These are phyloP conservation scores for Polytrichum formosum DNA, from an alignment of 225 moss, liverwort and hornwort species.

Conservation along the genomic window DNA sequence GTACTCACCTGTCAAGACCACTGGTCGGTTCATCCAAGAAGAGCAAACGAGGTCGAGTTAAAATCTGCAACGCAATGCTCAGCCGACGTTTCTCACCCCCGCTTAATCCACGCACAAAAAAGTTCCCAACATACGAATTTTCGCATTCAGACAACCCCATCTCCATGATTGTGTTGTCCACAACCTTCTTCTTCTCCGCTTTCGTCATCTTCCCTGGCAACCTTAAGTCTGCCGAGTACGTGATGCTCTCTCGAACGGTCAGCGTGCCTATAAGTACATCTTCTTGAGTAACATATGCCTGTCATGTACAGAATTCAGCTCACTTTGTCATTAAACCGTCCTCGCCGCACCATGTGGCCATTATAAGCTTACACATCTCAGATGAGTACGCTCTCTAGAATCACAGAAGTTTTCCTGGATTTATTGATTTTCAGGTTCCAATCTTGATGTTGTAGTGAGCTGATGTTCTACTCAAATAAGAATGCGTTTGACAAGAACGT, in stretches of 20 bases:
- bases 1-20: slow-evolving; percentile 39
- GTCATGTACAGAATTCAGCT: neutral
- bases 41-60: slow-evolving; percentile 49
- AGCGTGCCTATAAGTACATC: slow-evolving; percentile 51
- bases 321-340: too few relatives aligned
- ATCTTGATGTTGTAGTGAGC: neutral
- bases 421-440: neutral
- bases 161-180: slow-evolving; percentile 37
- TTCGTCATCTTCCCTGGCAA: slow-evolving; percentile 20
- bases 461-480: neutral
- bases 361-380: neutral
- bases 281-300: slow-evolving; percentile 54
- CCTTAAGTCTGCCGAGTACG: slow-evolving; percentile 43
- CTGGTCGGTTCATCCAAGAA: slow-evolving; percentile 55
- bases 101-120: slow-evolving; percentile 43
- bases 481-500: neutral
- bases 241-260: slow-evolving; percentile 46
- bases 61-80: slow-evolving; percentile 51
- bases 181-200: slow-evolving; percentile 25
- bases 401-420: neutral
- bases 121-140: slow-evolving; percentile 39
- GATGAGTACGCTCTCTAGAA: neutral
- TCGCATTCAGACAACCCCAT: slow-evolving; percentile 42
- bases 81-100: slow-evolving; percentile 52
- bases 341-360: too few relatives aligned